Base-by-base conservation (phyloP, 225 moss, liverwort and hornwort genomes). In the Rhytidiadelphus loreus region DNA sequence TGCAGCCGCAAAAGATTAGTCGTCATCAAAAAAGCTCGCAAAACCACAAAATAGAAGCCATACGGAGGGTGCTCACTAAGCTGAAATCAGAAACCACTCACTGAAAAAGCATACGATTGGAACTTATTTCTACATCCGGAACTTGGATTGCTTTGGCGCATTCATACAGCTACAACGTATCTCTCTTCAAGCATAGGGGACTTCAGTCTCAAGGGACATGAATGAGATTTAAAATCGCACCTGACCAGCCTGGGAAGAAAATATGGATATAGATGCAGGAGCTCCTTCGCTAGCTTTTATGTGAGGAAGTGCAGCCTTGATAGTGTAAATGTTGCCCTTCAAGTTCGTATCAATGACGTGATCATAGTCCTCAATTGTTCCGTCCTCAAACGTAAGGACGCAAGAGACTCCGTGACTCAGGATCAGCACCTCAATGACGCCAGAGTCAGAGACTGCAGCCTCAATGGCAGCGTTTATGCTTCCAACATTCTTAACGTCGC, bases 171-270 rank as follows among this genome's bases (percentile, higher is more conserved):
- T 52, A 79, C 50, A 5, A 63, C n/a, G n/a, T 43, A 19, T 73
- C 81, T 82, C 41, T 39, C 53, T 83, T 59, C 37, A 63, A 55
- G 44, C 64, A 37, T 37, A 50, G n/a, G 26, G 43, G 39, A 74
- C 80, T 83, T 86, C 66, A 83, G 53, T 86, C 50, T 57, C 39
- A 48, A 90, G 39, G 50, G 26, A 53, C 60, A 86, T 64, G 52
- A 50, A 59, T 64, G 68, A 56, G 39, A 85, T 59, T 44, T 21
- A 66, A 82, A 83, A 87, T 44, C 87, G 68, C 92, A 96, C 98
- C 96, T 95, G 96, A 76, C 94, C 95, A 89, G 95, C 96, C 91
- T 96, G 96, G 75, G 93, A 93, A 89, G 94, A 95, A 80, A 96
- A 77, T 12, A 97, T 93, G 88, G 92, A 91, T 75, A 99, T 96